Percentiles rank a stretch among this genome's conserved stretches.
Evolutionary conservation across 2,329 filamentous ascomycete genomes (phyloP).

Genomic region (Colletotrichum sp.): DNA sequence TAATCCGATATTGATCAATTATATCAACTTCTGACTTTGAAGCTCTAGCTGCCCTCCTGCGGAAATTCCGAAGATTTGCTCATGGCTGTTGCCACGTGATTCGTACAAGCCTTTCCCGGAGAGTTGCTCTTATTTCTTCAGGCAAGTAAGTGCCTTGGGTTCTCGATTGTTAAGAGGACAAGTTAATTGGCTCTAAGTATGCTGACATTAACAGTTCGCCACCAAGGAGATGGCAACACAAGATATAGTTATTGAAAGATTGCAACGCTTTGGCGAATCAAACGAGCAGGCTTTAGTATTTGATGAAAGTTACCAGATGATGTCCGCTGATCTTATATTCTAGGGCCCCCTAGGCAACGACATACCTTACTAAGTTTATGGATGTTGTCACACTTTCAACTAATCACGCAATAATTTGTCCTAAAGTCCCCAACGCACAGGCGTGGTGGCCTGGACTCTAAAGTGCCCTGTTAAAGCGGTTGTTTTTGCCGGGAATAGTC

Average conservation of each 20-base stretch:
- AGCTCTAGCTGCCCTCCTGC: neutral
- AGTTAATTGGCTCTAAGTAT: neutral
- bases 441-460: neutral
- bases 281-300: neutral
- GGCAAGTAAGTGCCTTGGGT: neutral
- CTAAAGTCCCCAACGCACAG: neutral
- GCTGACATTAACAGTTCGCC: neutral
- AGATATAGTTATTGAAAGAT: neutral
- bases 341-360: fast-evolving
- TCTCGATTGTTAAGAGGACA: fast-evolving
- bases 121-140: neutral
- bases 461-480: neutral
- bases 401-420: neutral
- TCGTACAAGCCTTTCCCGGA: neutral
- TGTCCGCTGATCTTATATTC: neutral
- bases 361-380: neutral
- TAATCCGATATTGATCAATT: fast-evolving
- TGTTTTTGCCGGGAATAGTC: neutral
- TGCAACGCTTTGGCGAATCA: neutral
- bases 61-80: neutral
- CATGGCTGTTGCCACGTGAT: fast-evolving
- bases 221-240: neutral
- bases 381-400: neutral
- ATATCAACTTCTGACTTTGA: neutral
- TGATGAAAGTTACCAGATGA: neutral